Evolutionary conservation across 176 grass and related monocot species (phyloP), one percentile per base, ranked within the genome.

Genomic region (Melocanna baccifera): DNA sequence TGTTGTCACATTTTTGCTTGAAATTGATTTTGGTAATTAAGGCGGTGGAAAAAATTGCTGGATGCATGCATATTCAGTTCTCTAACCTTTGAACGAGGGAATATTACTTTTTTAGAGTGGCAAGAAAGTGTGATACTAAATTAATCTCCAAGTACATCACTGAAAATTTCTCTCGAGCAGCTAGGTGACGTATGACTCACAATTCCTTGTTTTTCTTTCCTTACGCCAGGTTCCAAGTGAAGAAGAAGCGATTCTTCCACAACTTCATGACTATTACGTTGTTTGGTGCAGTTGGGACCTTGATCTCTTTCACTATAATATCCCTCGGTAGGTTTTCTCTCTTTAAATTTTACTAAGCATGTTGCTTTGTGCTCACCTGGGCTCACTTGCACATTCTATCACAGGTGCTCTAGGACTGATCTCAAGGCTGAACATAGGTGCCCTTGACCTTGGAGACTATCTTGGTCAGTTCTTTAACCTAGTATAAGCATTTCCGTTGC

Each of bases 211-310:
- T 69, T 20, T 66, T 15, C 29, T 4, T 43, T 13, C 46, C 30
- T 15, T 72, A 12, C 7, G 20, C 46, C 61, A 95, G 93, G 83
- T 95, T 95, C 82, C 93, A 95, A 82, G 93, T 95, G 57, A 95
- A 95, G 91, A 95, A 95, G 93, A 95, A 95, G 66, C 90, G 80
- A 26, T 95, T 95, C 83, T 95, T 95, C 78, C 90, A 80, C 23
- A 95, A 95, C 42, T 95, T 95, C 69, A 92, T 95, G 73, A 95
- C 93, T 32, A 95, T 95, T 61, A 88, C 84, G 14, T 86, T 95
- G 48, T 95, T 95, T 79, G 93, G 88, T 66, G 93, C 77, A 40
- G 80, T 95, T 76, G 93, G 93, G 62, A 95, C 93, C 47, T 73
- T 95, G 71, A 95, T 95, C 61, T 95, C 93, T 63, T 95, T 92